Evolutionary conservation across 2,329 filamentous ascomycete genomes (phyloP).

Genomic region (Stagonosporopsis rhizophila): DNA sequence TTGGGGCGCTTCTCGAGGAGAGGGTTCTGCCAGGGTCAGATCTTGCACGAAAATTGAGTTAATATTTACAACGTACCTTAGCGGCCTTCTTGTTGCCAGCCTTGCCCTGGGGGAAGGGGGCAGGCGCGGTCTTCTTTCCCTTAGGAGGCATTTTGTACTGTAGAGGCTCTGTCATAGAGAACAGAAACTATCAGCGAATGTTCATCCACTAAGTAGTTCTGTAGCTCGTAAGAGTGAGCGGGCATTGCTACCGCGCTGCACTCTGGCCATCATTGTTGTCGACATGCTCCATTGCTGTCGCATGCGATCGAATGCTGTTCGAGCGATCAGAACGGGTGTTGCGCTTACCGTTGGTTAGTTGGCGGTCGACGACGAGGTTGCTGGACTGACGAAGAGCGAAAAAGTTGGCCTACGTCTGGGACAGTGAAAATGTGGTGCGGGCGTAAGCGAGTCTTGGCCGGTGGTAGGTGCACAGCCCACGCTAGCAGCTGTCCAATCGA

Average conservation of each 20-base stretch:
- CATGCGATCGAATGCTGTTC: constrained; percentile 44
- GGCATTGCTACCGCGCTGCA: constrained; percentile 46
- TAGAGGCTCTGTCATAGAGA: constrained; percentile 98
- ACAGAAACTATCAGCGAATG: constrained; percentile 95
- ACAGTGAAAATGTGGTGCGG: constrained; percentile 25
- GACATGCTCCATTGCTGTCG: constrained; percentile 38
- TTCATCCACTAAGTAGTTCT: constrained; percentile 72
- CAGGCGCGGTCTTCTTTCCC: constrained; percentile 97
- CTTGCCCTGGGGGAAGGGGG: constrained; percentile 74
- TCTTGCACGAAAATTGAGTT: constrained; percentile 6
- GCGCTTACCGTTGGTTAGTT: constrained; percentile 49
- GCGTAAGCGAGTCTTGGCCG: constrained; percentile 29
- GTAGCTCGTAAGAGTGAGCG: constrained; percentile 49
- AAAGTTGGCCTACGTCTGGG: constrained; percentile 18
- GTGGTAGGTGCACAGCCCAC: neutral
- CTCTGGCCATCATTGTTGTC: constrained; percentile 50
- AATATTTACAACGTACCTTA: constrained; percentile 74
- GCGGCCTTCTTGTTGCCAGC: constrained; percentile 90
- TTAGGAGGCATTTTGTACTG: constrained; percentile 68
- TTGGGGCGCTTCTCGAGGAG: constrained; percentile 97
- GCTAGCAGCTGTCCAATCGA: constrained; percentile 27
- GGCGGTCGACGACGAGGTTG: constrained; percentile 45
- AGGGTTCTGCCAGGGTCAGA: constrained; percentile 75
- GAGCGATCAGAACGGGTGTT: constrained; percentile 40
- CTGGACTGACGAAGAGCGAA: constrained; percentile 36